Base-by-base conservation (phyloP, 1,139 yeast species). In the Yamadazyma aaseri region DNA sequence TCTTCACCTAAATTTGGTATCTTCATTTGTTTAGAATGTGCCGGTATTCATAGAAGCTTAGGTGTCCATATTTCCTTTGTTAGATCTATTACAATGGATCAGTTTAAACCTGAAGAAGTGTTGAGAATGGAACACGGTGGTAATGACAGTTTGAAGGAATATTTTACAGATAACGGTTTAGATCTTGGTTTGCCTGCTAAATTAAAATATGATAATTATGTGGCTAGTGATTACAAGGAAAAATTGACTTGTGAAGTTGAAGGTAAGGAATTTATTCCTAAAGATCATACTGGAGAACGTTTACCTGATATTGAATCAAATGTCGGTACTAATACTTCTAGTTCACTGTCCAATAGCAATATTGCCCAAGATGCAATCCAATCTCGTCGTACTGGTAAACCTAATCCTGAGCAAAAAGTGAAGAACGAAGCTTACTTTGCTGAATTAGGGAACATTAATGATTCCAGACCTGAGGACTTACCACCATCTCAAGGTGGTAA, bases 51-150 rank as follows among this genome's bases (percentile, higher is more conserved):
- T 60, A 79, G 99, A 58, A 95, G 96, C 20, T 70, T 92, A 36
- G 99, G 99, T 25, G 98, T 92, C 31, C 98, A 94, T 60, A 81
- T 92, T 41, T 89, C 97, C 29, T 94, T 94, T 65, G 98, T 92
- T 33, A 76, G 98, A 55, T 86, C 96, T 20, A 89, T 92, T 47
- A 87, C 96, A 20, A 90, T 94, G 95, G 99, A 92, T 58, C 96
- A 89, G 63, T 94, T 94, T 71, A 89, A 89, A 59, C 83, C 89
- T 11, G 96, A 87, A 36, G 97, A 92, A 59, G 74, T 89, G 39
- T 68, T 80, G 43, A 71, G 94, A 47, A 90, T 94, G 98, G 96
- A 92, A 52, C 70, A 80, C 41, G 98, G 99, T 40, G 99, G 99
- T 17, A 92, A 92, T 56, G 86, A 79, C 42, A 76, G 78, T 26